Conservation (phyloP, 495 filamentous ascomycete genomes). For the Aspergillus heteromorphus region DNA sequence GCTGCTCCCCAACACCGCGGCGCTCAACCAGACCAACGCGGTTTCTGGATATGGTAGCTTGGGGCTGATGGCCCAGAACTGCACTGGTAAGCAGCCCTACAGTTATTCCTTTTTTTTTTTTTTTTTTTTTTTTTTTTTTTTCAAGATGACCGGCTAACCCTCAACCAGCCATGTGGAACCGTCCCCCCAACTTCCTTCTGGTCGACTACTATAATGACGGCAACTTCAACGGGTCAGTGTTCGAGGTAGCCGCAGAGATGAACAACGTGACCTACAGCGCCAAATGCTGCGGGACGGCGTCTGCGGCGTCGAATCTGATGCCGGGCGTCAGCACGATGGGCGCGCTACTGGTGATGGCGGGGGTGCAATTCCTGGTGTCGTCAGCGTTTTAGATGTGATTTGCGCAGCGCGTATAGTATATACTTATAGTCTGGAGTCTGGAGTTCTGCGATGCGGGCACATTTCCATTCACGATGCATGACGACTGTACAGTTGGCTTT, state of each 20-base stretch:
- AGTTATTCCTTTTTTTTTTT: too few relatives aligned
- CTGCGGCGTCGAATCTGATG: constrained; percentile 23
- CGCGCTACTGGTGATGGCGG: constrained; percentile 21
- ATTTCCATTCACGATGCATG: constrained; percentile 8
- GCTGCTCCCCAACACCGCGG: constrained; percentile 69
- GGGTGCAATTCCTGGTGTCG: constrained; percentile 22
- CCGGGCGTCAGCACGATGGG: constrained; percentile 18
- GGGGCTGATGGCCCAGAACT: constrained; percentile 62
- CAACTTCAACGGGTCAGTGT: constrained; percentile 71
- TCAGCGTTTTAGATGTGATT: constrained; percentile 18
- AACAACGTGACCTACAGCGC: constrained; percentile 81
- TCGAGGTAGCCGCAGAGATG: constrained; percentile 77
- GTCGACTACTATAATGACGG: constrained; percentile 86
- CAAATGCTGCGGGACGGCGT: constrained; percentile 61
- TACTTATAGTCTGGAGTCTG: constrained; percentile 7
- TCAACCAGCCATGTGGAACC: constrained; percentile 50
- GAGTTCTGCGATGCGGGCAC: constrained; percentile 9
- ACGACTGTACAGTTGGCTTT: constrained; percentile 7
- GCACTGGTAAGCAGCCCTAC: constrained; percentile 48
- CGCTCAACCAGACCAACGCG: constrained; percentile 65
- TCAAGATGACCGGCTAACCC: constrained; percentile 10
- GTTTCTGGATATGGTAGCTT: constrained; percentile 60
- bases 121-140: too few relatives aligned
- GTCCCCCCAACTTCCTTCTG: constrained; percentile 78
- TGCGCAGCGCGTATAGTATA: constrained; percentile 6